These are phyloP conservation scores for Botrytis galanthina DNA, from an alignment of 2,329 filamentous ascomycete genomes.

Conservation along the genomic window DNA sequence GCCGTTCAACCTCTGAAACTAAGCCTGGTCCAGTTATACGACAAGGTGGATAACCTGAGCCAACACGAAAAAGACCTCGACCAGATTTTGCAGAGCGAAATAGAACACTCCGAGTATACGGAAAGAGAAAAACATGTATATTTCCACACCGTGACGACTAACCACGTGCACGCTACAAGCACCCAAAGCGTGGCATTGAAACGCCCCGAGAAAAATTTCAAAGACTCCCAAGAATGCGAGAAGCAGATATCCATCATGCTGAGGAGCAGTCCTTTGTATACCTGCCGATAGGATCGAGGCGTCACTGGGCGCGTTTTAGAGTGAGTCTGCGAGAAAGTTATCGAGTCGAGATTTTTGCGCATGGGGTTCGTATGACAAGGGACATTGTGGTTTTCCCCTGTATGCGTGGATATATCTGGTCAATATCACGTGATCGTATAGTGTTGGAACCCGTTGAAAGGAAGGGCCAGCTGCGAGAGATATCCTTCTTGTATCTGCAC, in stretches of 20 bases:
- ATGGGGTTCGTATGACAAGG: background rate
- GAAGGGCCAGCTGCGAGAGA: background rate
- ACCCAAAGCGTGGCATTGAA: background rate
- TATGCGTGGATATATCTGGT: background rate
- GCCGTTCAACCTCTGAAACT: background rate
- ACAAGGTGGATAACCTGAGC: background rate
- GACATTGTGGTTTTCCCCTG: background rate
- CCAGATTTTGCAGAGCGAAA: background rate
- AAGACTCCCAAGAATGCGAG: background rate
- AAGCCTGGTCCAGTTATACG: background rate
- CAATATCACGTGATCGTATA: background rate
- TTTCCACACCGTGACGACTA: background rate
- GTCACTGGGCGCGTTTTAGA: background rate
- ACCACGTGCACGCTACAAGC: background rate
- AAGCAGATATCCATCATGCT: background rate
- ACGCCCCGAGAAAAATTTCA: background rate
- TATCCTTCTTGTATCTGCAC: background rate
- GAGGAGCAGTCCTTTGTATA: background rate
- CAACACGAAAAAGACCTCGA: background rate
- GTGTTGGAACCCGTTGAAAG: background rate
- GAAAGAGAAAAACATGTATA: background rate
- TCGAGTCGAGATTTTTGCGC: background rate
- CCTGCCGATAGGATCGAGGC: background rate
- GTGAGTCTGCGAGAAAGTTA: background rate
- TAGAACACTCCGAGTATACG: background rate